phyloP scores from a whole-genome alignment of 176 grass and related monocot genomes.

The Elymus sibiricus region DNA sequence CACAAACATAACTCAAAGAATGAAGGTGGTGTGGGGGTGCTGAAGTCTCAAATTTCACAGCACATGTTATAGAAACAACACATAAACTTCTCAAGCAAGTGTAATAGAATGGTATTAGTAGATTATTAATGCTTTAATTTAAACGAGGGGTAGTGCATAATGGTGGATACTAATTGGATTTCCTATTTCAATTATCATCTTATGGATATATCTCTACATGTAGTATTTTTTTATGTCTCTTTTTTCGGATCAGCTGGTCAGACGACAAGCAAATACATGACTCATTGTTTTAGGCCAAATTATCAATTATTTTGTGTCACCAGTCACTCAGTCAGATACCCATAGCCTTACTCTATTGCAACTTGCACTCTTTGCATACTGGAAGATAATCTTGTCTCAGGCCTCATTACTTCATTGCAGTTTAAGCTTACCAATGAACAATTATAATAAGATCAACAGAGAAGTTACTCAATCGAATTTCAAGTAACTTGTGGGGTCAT shows the following conservation, averaged over 20 bases:
- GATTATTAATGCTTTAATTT: background rate
- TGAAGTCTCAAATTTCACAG: background rate
- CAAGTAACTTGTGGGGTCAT: slow-evolving; percentile 3
- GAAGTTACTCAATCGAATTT: background rate
- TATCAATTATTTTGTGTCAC: slow-evolving; percentile 4
- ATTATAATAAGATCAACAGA: slow-evolving; percentile 4
- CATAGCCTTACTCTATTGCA: background rate
- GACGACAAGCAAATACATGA: background rate
- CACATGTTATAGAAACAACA: slow-evolving; percentile 21
- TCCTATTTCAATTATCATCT: slow-evolving; percentile 16
- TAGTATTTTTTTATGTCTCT: background rate
- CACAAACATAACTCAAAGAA: slow-evolving; percentile 25
- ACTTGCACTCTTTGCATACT: background rate
- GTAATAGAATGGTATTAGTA: background rate
- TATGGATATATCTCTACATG: background rate
- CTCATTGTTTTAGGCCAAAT: slow-evolving; percentile 4
- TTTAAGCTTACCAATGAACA: background rate
- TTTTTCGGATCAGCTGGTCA: background rate
- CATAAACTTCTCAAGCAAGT: background rate
- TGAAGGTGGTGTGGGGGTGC: background rate
- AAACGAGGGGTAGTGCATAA: background rate
- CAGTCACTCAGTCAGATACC: background rate
- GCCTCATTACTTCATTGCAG: background rate
- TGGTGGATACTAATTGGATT: background rate
- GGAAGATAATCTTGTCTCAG: background rate